Evolutionary conservation across 2,329 filamentous ascomycete species (phyloP), one percentile per base, ranked within the genome.

Genomic region (Penicillium sp.): DNA sequence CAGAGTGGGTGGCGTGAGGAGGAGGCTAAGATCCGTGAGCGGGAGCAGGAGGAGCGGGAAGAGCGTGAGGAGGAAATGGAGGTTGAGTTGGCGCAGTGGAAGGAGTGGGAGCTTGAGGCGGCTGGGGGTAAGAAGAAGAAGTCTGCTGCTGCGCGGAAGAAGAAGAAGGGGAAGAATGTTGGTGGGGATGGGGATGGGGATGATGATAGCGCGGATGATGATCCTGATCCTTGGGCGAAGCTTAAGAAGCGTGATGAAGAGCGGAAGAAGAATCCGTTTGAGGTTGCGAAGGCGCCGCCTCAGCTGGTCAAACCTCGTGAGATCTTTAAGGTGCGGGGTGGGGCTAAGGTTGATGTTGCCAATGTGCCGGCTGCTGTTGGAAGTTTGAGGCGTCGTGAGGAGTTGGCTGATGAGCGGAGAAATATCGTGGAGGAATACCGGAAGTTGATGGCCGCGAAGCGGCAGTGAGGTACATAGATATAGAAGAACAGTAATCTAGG

Each of bases 161-260:
- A 73, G 44, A 68, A 63, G 66, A 76, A 62, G 74, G 74, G 66
- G 69, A 74, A 75, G 54, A 74, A 76, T 45, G 47, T 54, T 23
- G 65, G 55, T 6, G n/a, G n/a, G n/a, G n/a, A n/a, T n/a, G 54
- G 74, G 14, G 76, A 76, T 54, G 64, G 49, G 4, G 75, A 69
- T 43, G 78, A 77, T 26, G 78, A 79, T 32, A 80, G 84, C 35
- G 82, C 84, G 5, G 85, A 81, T 39, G 81, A 85, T 47, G 83
- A 85, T 9, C 85, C 87, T 41, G 90, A 93, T 70, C 89, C 90
- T 0, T 96, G 90, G 90, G 85, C 83, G 40, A 84, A 84, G 57
- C 72, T 96, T 61, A 87, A 87, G 53, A 85, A 83, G 26, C 82
- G 84, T 61, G 74, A 72, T 16, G 67, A 69, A 48, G 68, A 66